These are phyloP conservation scores for Atkinsonella hypoxylon DNA, from an alignment of 2,329 filamentous ascomycete species.

Conservation along the genomic window DNA sequence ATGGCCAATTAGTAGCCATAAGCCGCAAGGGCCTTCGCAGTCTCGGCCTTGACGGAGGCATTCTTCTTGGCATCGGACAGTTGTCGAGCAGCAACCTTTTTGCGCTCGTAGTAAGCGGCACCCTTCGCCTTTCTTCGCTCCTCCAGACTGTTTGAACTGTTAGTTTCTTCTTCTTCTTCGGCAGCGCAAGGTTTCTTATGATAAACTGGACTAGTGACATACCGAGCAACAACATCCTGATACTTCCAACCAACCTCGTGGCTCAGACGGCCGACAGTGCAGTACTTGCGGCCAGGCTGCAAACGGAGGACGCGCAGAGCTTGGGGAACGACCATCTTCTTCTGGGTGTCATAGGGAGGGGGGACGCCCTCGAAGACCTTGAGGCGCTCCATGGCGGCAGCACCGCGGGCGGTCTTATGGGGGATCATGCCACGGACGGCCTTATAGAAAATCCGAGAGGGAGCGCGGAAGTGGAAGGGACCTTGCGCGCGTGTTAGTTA, in stretches of 20 bases:
- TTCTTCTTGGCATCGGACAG: conserved; percentile 87
- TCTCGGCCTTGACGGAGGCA: conserved; percentile 77
- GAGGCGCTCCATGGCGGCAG: conserved; percentile 91
- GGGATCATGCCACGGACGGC: conserved; percentile 99
- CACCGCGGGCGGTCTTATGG: conserved; percentile 98
- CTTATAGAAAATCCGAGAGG: conserved; percentile 99
- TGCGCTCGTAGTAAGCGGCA: conserved; percentile 98
- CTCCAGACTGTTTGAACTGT: conserved; percentile 60
- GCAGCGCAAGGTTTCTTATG: background rate
- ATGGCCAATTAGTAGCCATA: conserved; percentile 68
- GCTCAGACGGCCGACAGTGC: conserved; percentile 93
- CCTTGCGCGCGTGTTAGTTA: conserved; percentile 36
- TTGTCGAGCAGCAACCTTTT: conserved; percentile 91
- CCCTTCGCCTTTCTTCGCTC: conserved; percentile 99
- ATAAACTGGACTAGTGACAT: conserved; percentile 24
- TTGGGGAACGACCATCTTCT: conserved; percentile 98
- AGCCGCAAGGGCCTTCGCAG: conserved; percentile 74
- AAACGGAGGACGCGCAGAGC: conserved; percentile 91
- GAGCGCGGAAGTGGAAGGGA: conserved; percentile 99
- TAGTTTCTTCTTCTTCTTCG: conserved; percentile 4
- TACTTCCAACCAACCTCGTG: conserved; percentile 99
- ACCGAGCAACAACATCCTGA: conserved; percentile 98
- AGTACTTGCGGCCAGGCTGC: conserved; percentile 99
- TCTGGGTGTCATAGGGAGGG: conserved; percentile 98
- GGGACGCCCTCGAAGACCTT: conserved; percentile 99